A percentile compares a stretch with the other conserved stretches of the same genome.
Conservation (phyloP, 1,139 yeast species). For the Magnusiomyces clavatus region DNA sequence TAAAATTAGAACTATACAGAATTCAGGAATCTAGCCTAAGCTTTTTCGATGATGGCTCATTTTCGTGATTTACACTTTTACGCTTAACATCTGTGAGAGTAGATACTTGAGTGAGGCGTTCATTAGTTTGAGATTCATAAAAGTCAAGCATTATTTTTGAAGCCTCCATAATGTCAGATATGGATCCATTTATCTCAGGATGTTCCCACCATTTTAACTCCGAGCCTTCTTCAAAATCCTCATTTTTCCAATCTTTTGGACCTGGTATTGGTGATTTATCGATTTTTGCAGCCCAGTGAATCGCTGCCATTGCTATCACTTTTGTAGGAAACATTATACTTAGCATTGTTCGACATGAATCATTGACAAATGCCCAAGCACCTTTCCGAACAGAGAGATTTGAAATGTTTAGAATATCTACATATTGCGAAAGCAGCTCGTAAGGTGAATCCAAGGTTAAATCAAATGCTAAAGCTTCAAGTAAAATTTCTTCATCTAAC, state of each 20-base stretch:
- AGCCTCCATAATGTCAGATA: constrained; percentile 23
- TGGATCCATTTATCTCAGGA: constrained; percentile 18
- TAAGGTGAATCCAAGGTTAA: constrained; percentile 41
- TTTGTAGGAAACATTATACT: constrained; percentile 27
- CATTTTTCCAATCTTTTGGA: constrained; percentile 13
- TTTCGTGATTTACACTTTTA: background rate
- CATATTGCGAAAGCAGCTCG: constrained; percentile 23
- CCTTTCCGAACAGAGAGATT: constrained; percentile 24
- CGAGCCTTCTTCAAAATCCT: background rate
- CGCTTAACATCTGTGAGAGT: background rate
- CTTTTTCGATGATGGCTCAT: background rate
- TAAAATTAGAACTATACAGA: too few species aligned
- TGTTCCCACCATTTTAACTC: constrained; percentile 25
- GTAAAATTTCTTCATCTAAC: constrained; percentile 39
- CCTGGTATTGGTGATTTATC: constrained; percentile 15
- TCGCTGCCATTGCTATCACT: constrained; percentile 34
- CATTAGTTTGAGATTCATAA: constrained; percentile 16
- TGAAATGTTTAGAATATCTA: constrained; percentile 22
- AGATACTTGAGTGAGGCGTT: background rate
- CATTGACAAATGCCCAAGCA: constrained; percentile 37
- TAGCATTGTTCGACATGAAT: constrained; percentile 33
- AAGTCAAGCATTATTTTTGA: constrained; percentile 30
- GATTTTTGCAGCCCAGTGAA: constrained; percentile 32
- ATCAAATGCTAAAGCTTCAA: constrained; percentile 46
- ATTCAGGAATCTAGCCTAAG: too few species aligned